Evolutionary conservation across 2,329 filamentous ascomycete species (phyloP).

Genomic region (Magnaporthales sp.): DNA sequence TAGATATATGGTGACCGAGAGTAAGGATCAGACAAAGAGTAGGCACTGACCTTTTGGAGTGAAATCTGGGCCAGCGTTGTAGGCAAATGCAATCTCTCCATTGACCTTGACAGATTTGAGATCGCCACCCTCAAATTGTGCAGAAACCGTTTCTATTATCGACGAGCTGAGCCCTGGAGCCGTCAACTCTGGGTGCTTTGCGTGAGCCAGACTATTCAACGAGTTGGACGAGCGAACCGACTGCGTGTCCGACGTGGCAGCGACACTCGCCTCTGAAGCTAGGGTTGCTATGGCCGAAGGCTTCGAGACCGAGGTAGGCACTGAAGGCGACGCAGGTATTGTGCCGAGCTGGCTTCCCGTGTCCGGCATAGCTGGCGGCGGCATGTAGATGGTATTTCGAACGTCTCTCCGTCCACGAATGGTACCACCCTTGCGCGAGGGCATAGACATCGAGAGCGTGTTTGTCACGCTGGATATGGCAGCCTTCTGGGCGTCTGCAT

Average conservation of each 20-base stretch:
- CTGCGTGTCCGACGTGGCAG: constrained; percentile 68
- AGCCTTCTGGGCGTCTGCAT: constrained; percentile 63
- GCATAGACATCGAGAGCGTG: constrained; percentile 57
- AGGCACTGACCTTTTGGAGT: constrained; percentile 37
- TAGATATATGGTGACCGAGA: background rate
- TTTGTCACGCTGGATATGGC: constrained; percentile 69
- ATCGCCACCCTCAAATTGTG: constrained; percentile 66
- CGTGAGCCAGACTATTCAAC: constrained; percentile 57
- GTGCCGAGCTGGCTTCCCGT: background rate
- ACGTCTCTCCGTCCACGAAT: constrained; percentile 84
- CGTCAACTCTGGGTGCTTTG: constrained; percentile 74
- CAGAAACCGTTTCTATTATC: constrained; percentile 85
- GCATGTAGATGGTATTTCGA: constrained; percentile 81
- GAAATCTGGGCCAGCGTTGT: constrained; percentile 50
- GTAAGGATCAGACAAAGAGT: background rate
- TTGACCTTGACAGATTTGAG: constrained; percentile 66
- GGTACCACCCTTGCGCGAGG: constrained; percentile 64
- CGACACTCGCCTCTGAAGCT: constrained; percentile 53
- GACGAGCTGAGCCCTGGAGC: constrained; percentile 77
- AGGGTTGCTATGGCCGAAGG: constrained; percentile 44
- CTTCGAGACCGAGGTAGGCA: constrained; percentile 19
- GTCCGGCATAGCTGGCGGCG: constrained; percentile 33
- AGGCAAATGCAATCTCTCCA: constrained; percentile 83
- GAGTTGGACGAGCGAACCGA: constrained; percentile 87
- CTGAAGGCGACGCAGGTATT: constrained; percentile 21